Base-by-base conservation (phyloP, 345 rosid species). In the Eucalyptus sp. region DNA sequence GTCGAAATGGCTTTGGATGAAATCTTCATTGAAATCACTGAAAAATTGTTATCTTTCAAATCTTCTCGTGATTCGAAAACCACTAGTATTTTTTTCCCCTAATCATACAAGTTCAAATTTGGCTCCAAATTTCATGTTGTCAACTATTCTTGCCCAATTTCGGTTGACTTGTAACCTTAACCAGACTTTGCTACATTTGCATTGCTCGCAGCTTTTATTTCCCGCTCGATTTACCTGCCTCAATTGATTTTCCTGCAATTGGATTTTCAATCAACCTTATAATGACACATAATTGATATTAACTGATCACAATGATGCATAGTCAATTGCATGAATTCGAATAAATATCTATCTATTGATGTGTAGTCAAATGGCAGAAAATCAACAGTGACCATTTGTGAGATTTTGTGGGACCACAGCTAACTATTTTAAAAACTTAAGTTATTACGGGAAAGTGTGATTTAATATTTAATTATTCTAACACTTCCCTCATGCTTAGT, bases 351-450 rank as follows among this genome's bases (percentile, higher is more conserved):
- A 15, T 68, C 44, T 17, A 6, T 17, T 33, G 80, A 68, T 1
- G 12, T 68, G 81, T 10, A 68, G 44, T 68, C 13, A 68, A 33
- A 68, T 68, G 2, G 25, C 1, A 68, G 2, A 6, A 68, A 68
- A 17, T 68, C 13, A 1, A 68, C 13, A 52, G 18, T 18, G 56
- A 52, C 2, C 4, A 0, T 7, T 52, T 0, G 10, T 3, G 24
- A 3, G 10, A 52, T 52, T 52, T 52, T 52, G 2, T 52, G 56
- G 10, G 24, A 0, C 0, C 1, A 52, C 0, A 7, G 4, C 24
- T 52, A 52, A 18, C 24, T 52, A 52, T 52, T 52, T 0, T 52
- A 52, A 52, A 52, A 18, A 0, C 0, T 18, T 52, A 52, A 18
- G 10, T 1, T 52, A 0, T 52, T 18, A 52, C 0, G 58, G 5